Conservation (phyloP, 495 filamentous ascomycete genomes). For the Trypethelium eluteriae region DNA sequence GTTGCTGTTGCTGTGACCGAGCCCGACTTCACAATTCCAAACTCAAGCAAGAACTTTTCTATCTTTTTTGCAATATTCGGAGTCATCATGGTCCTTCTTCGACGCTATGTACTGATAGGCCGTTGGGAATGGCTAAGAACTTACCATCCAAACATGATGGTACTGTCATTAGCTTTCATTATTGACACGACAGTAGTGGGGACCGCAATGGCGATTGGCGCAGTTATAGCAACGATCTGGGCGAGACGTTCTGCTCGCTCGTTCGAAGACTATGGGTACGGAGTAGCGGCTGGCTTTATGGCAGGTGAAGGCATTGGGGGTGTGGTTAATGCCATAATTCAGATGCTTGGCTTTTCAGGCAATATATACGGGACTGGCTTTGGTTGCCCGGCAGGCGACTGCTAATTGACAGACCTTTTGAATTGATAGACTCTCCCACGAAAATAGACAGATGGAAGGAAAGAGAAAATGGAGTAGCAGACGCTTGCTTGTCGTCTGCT, state of each 20-base stretch:
- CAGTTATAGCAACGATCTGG: conserved; percentile 51
- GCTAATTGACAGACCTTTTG: not conserved
- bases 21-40: conserved; percentile 50
- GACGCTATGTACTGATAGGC: conserved; percentile 52
- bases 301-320: conserved; percentile 58
- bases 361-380: conserved; percentile 16
- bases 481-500: no score
- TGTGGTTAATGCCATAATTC: conserved; percentile 24
- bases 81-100: conserved; percentile 43
- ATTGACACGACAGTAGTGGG: conserved; percentile 50
- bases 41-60: conserved; percentile 48
- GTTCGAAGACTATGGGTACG: conserved; percentile 59
- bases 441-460: no score
- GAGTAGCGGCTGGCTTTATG: conserved; percentile 59
- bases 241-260: conserved; percentile 46
- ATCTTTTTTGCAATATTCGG: conserved; percentile 48
- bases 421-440: not conserved
- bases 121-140: conserved; percentile 48
- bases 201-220: conserved; percentile 52
- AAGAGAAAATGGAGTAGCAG: no score
- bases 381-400: conserved; percentile 17
- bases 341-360: conserved; percentile 24
- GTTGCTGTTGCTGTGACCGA: conserved; percentile 58
- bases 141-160: conserved; percentile 62
- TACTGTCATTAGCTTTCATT: conserved; percentile 56